Conservation (phyloP, 192 early-diverging fungal species). For the Backusella tarrabulga region DNA sequence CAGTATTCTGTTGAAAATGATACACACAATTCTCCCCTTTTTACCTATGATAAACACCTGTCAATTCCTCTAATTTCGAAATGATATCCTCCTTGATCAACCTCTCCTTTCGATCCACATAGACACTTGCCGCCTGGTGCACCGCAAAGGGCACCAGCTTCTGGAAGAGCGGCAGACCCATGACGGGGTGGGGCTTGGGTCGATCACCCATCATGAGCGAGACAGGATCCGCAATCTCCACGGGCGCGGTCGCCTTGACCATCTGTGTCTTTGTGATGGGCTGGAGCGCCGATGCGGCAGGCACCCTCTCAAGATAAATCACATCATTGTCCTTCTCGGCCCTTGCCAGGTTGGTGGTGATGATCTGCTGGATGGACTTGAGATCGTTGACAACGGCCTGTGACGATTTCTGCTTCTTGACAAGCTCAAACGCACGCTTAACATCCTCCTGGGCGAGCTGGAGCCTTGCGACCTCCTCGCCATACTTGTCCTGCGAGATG, state of each 20-base stretch:
- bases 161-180: constrained; percentile 77
- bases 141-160: constrained; percentile 88
- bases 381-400: constrained; percentile 35
- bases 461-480: constrained; percentile 83
- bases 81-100: constrained; percentile 69
- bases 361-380: constrained; percentile 35
- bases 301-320: constrained; percentile 83
- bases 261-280: constrained; percentile 68
- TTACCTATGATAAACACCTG: constrained; percentile 65
- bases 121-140: constrained; percentile 86
- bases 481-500: constrained; percentile 71
- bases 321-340: constrained; percentile 92
- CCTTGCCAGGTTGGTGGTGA: constrained; percentile 27
- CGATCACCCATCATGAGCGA: constrained; percentile 55
- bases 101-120: constrained; percentile 79
- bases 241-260: constrained; percentile 58
- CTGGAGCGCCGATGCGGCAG: constrained; percentile 53
- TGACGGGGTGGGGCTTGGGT: constrained; percentile 37
- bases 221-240: constrained; percentile 64
- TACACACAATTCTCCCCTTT: not conserved
- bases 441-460: constrained; percentile 50
- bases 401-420: not conserved
- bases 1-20: not conserved
- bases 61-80: constrained; percentile 64
- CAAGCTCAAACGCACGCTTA: constrained; percentile 43